A percentile compares a stretch with the other conserved stretches of the same genome.
These are phyloP conservation scores for Solanum hybrid DNA, from an alignment of 305 asterid species.

Conservation along the genomic window DNA sequence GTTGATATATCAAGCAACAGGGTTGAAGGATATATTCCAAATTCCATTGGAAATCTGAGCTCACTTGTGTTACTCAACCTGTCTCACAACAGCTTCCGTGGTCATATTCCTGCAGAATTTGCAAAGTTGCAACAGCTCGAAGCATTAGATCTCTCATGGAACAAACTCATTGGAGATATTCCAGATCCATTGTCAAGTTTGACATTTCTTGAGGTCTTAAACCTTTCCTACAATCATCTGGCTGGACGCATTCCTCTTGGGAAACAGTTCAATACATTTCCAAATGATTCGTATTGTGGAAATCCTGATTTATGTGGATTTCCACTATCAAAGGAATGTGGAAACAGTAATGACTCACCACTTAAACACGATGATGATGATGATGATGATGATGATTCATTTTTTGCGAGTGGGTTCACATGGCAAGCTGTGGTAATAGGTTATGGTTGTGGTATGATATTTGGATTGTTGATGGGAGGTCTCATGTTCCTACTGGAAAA, in stretches of 20 bases:
- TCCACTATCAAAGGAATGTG: neutral
- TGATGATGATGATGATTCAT: neutral
- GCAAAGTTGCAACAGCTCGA: neutral
- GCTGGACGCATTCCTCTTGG: neutral
- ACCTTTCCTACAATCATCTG: constrained; percentile 4
- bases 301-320: constrained; percentile 2
- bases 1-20: constrained; percentile 11
- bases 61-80: constrained; percentile 9
- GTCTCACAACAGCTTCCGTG: neutral
- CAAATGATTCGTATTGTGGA: neutral
- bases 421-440: constrained; percentile 1
- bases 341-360: neutral
- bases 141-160: constrained; percentile 1
- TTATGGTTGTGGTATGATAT: neutral
- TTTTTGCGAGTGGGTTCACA: neutral
- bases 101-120: neutral
- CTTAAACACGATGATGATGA: neutral
- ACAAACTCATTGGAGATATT: neutral
- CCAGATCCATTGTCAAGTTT: neutral
- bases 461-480: neutral
- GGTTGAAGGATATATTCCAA: constrained; percentile 6
- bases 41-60: neutral
- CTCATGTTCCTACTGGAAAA: neutral
- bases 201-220: neutral
- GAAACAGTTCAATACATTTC: constrained; percentile 3